Evolutionary conservation across 2,329 filamentous ascomycete genomes (phyloP), one percentile per base, ranked within the genome.

Genomic region (Teratosphaeria zuluensis): DNA sequence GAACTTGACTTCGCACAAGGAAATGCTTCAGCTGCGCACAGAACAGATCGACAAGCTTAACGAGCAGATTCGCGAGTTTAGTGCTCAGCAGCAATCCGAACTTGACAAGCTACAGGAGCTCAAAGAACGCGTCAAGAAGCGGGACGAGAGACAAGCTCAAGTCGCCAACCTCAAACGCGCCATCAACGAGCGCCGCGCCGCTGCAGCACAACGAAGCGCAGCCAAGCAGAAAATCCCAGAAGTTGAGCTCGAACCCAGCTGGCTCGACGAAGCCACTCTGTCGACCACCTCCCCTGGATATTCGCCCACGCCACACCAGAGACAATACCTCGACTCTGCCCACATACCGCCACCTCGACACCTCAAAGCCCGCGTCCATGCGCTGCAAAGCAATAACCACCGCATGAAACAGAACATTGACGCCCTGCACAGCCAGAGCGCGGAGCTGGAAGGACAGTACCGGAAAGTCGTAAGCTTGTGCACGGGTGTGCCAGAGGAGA

Each of bases 401-500:
- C 78, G 81, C 19, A 84, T 94, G 12, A 78, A 83, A 56, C 82
- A 84, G 55, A 84, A 87, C 65, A 86, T 90, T 1, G 81, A 82
- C 19, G 82, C 82, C 5, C 80, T 99, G 8, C 87, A 90, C 70
- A 86, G 87, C 32, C 85, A 89, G 60, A 92, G 90, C 66, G 86
- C 85, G 4, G 91, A 96, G 57, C 80, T 95, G 3, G 92, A 96
- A 69, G 80, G 87, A 64, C 90, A 94, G 74, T 96, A 96, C 71
- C 83, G 91, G 30, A 88, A 87, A 64, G 89, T 97, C 32, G 90
- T 99, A 28, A 85, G 88, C 57, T 77, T 96, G 12, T 96, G 92
- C 70, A 95, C 91, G 0, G 86, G 85, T 8, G 88, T 92, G 35
- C 81, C 84, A 0, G 90, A 95, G 62, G 80, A 81, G 8, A 83